Evolutionary conservation across 2,329 filamentous ascomycete genomes (phyloP).

Genomic region (Helicocarpus griseus): DNA sequence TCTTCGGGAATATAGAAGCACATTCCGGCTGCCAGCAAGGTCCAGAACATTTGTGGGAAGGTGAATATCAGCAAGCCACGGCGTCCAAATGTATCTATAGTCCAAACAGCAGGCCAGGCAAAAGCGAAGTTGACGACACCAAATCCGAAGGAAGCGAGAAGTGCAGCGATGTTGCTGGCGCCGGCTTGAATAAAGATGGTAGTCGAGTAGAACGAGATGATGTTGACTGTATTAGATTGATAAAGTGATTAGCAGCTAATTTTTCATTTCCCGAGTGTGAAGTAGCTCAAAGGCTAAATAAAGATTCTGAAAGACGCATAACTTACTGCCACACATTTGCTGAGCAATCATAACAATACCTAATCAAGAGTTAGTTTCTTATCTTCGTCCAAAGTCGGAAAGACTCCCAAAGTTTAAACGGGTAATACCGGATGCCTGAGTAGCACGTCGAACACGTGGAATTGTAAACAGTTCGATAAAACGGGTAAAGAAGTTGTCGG

Average conservation of each 20-base stretch:
- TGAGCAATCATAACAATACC: constrained; percentile 23
- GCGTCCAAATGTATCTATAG: constrained; percentile 58
- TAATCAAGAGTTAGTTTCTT: too few relatives aligned
- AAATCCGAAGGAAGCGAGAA: constrained; percentile 52
- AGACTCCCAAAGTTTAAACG: too few relatives aligned
- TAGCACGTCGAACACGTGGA: constrained; percentile 22
- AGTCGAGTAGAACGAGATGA: constrained; percentile 63
- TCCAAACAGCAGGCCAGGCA: constrained; percentile 54
- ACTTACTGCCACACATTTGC: constrained; percentile 26
- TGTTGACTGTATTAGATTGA: constrained; percentile 49
- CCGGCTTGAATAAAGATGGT: constrained; percentile 26
- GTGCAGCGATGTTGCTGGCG: constrained; percentile 42
- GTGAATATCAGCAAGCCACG: constrained; percentile 55
- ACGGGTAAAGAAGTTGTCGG: constrained; percentile 43
- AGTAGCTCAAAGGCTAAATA: background rate
- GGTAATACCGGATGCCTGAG: constrained; percentile 17
- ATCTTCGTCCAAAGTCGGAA: too few relatives aligned
- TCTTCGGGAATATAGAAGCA: constrained; percentile 43
- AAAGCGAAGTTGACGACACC: constrained; percentile 57
- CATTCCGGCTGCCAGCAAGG: constrained; percentile 51
- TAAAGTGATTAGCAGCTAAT: too few relatives aligned
- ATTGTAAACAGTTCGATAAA: constrained; percentile 22
- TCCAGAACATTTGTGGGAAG: constrained; percentile 61
- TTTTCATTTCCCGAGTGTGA: too few relatives aligned
- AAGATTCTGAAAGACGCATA: constrained; percentile 12